A percentile compares a stretch with the other conserved stretches of the same genome.
Conservation (phyloP, 805 yeast genomes). For the Barnettozyma sucrosica region DNA sequence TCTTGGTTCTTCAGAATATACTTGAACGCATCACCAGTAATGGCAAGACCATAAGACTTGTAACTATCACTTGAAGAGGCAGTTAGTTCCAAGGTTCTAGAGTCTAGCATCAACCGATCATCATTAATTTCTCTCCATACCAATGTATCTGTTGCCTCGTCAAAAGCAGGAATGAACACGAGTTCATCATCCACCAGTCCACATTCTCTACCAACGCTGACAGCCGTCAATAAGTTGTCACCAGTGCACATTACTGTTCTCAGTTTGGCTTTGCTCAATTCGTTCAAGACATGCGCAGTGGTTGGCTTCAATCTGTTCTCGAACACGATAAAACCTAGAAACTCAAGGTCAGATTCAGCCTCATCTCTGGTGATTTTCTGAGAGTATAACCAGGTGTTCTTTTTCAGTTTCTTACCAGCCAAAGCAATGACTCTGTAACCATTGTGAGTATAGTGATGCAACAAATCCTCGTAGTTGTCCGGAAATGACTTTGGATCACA, state of each 20-base stretch:
- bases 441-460: constrained; percentile 83
- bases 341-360: constrained; percentile 63
- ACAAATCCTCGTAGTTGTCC: constrained; percentile 58
- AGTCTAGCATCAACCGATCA: constrained; percentile 51
- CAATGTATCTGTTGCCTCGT: constrained; percentile 26
- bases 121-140: constrained; percentile 68
- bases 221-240: constrained; percentile 89
- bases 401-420: constrained; percentile 55
- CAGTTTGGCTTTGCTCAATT: constrained; percentile 61
- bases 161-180: constrained; percentile 60
- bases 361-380: constrained; percentile 51
- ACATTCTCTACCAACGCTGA: constrained; percentile 87
- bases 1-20: constrained; percentile 47
- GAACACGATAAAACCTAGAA: constrained; percentile 85
- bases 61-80: constrained; percentile 14
- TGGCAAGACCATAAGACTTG: constrained; percentile 61
- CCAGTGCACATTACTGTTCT: constrained; percentile 97
- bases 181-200: constrained; percentile 46
- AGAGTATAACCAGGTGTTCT: constrained; percentile 43
- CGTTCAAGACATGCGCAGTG: constrained; percentile 54
- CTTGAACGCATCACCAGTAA: constrained; percentile 91
- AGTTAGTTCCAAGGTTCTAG: constrained; percentile 50
- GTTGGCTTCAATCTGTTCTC: constrained; percentile 82
- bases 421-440: constrained; percentile 96
- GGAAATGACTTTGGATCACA: constrained; percentile 75